phyloP scores from a whole-genome alignment of 352 stramenopile genomes.

The Phytophthora sansomeana region DNA sequence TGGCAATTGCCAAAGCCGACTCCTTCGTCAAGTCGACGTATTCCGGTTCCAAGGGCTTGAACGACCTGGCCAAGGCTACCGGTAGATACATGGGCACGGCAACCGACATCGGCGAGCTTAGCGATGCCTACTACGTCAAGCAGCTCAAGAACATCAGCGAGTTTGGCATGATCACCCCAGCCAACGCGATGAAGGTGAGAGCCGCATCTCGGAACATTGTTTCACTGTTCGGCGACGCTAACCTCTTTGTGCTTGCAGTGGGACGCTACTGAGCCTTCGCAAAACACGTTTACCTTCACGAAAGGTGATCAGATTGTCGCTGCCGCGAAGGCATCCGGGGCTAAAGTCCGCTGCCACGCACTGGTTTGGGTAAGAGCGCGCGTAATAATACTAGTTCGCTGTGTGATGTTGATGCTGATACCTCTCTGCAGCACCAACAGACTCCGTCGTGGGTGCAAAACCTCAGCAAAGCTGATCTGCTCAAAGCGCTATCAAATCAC shows the following conservation, averaged over 20 bases:
- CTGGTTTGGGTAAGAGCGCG: slow-evolving; percentile 14
- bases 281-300: slow-evolving; percentile 13
- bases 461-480: slow-evolving; percentile 18
- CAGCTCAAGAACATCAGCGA: slow-evolving; percentile 20
- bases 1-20: slow-evolving; percentile 14
- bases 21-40: slow-evolving; percentile 24
- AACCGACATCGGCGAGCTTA: slow-evolving; percentile 13
- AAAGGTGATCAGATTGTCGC: slow-evolving; percentile 15
- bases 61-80: slow-evolving; percentile 13
- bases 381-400: too few species aligned
- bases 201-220: too few species aligned
- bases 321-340: slow-evolving; percentile 8
- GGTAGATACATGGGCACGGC: slow-evolving; percentile 25
- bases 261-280: slow-evolving; percentile 11
- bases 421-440: slow-evolving; percentile 14
- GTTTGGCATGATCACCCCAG: slow-evolving; percentile 24
- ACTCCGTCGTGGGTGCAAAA: slow-evolving; percentile 22
- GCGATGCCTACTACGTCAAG: slow-evolving; percentile 20
- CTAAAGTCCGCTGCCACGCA: slow-evolving; percentile 25
- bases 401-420: not conserved
- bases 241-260: slow-evolving; percentile 11
- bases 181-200: slow-evolving; percentile 31
- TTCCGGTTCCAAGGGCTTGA: slow-evolving; percentile 13
- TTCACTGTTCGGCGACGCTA: too few species aligned
- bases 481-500: slow-evolving; percentile 19